phyloP scores from a whole-genome alignment of 495 filamentous ascomycete species.

The Halenospora varia region DNA sequence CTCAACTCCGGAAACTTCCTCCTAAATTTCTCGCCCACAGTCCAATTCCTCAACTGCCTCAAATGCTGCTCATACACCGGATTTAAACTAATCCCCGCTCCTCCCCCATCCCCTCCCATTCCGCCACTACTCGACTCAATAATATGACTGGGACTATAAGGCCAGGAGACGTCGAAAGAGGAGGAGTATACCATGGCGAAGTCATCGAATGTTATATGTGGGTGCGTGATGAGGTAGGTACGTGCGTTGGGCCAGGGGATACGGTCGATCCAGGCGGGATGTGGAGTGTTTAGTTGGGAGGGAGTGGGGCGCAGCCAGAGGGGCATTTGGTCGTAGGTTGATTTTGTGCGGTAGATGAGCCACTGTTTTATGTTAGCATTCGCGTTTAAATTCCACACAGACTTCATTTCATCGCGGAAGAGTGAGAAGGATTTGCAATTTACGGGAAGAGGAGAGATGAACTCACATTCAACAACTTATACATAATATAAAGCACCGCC shows the following conservation, averaged over 20 bases:
- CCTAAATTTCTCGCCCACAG: neutral
- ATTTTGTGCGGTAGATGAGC: neutral
- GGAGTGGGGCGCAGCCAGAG: neutral
- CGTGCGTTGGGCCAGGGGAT: neutral
- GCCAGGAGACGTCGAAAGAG: neutral
- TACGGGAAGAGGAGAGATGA: neutral
- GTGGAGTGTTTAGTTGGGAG: neutral
- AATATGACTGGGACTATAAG: neutral
- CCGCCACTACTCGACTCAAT: neutral
- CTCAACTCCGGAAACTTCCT: neutral
- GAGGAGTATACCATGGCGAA: neutral
- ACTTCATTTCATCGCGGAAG: too few species aligned
- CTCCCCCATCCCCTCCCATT: neutral
- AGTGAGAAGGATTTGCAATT: too few species aligned
- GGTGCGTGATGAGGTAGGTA: neutral
- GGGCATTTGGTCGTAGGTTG: neutral
- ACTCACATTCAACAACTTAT: neutral
- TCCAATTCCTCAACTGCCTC: neutral
- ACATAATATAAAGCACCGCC: neutral
- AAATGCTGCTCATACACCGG: neutral
- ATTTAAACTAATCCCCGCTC: neutral
- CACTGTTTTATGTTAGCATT: neutral
- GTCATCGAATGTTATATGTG: neutral
- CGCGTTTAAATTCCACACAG: too few species aligned
- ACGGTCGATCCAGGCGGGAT: neutral